These are phyloP conservation scores for Delphinella strobiligena DNA, from an alignment of 2,329 filamentous ascomycete genomes.

Conservation along the genomic window DNA sequence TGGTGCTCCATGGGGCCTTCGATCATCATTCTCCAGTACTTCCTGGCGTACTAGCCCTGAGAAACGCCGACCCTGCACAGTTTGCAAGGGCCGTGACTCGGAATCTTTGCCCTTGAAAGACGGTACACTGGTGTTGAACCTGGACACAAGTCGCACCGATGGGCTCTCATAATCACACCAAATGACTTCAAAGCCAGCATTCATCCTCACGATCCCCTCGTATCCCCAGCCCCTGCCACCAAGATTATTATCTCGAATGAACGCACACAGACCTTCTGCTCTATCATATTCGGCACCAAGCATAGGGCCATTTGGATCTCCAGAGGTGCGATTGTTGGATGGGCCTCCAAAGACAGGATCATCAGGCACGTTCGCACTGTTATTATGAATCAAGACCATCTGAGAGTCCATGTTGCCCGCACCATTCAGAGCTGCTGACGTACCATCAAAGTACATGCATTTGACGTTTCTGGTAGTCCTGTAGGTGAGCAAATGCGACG, in stretches of 20 bases:
- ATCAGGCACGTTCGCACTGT: slow-evolving; percentile 25
- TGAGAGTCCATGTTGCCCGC: slow-evolving; percentile 34
- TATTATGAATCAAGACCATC: slow-evolving; percentile 38
- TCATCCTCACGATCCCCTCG: slow-evolving; percentile 51
- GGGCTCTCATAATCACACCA: slow-evolving; percentile 48
- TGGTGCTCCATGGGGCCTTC: no score
- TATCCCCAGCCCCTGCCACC: slow-evolving; percentile 36
- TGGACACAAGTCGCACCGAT: slow-evolving; percentile 30
- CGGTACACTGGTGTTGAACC: slow-evolving; percentile 36
- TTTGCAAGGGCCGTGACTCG: no score
- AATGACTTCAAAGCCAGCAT: slow-evolving; percentile 58
- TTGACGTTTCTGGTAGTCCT: slow-evolving; percentile 32
- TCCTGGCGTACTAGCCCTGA: no score
- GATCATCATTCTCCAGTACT: no score
- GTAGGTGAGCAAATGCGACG: slow-evolving; percentile 38
- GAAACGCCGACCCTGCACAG: no score
- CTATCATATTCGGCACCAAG: slow-evolving; percentile 36
- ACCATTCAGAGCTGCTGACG: slow-evolving; percentile 37
- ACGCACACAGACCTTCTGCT: slow-evolving; percentile 35
- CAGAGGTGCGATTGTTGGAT: slow-evolving; percentile 12
- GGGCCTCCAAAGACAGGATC: slow-evolving; percentile 15
- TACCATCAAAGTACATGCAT: slow-evolving; percentile 40
- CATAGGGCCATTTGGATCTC: slow-evolving; percentile 14
- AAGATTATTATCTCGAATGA: slow-evolving; percentile 29
- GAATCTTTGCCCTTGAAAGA: slow-evolving; percentile 18